These are phyloP conservation scores for Candida nitratophila DNA, from an alignment of 805 yeast species.

Conservation along the genomic window DNA sequence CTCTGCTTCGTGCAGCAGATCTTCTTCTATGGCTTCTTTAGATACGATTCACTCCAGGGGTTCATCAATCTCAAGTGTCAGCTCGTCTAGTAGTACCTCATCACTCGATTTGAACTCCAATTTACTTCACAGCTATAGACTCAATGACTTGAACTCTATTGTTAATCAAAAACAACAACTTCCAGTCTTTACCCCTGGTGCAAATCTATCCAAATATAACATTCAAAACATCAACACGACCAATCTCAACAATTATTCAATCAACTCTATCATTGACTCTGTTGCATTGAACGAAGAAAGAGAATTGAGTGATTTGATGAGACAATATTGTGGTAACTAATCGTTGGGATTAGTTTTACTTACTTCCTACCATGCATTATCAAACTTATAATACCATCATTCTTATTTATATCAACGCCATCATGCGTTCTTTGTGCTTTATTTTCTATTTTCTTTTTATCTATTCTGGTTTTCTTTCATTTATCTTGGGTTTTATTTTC, in stretches of 20 bases:
- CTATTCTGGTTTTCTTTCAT: neutral
- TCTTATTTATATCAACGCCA: neutral
- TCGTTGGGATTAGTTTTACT: neutral
- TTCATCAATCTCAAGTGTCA: conserved; percentile 23
- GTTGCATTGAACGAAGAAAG: conserved; percentile 28
- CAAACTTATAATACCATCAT: neutral
- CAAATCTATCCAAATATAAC: neutral
- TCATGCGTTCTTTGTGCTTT: no score
- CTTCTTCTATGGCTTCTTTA: conserved; percentile 14
- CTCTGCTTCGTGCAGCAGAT: conserved; percentile 7
- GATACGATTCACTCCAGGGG: conserved; percentile 19
- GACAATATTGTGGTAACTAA: conserved; percentile 24
- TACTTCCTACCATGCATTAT: neutral
- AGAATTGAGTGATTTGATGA: conserved; percentile 25
- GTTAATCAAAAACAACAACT: conserved; percentile 2
- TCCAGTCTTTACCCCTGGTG: neutral
- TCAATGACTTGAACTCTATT: conserved; percentile 1
- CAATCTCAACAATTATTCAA: conserved; percentile 14
- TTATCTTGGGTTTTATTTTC: neutral
- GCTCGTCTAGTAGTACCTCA: conserved; percentile 1
- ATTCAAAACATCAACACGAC: conserved; percentile 1
- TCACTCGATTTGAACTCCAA: conserved; percentile 4
- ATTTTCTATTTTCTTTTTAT: neutral
- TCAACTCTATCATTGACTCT: conserved; percentile 21
- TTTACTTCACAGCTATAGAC: conserved; percentile 6